Base-by-base conservation (phyloP, 768 basidiomycete species). In the Suillus americanus region DNA sequence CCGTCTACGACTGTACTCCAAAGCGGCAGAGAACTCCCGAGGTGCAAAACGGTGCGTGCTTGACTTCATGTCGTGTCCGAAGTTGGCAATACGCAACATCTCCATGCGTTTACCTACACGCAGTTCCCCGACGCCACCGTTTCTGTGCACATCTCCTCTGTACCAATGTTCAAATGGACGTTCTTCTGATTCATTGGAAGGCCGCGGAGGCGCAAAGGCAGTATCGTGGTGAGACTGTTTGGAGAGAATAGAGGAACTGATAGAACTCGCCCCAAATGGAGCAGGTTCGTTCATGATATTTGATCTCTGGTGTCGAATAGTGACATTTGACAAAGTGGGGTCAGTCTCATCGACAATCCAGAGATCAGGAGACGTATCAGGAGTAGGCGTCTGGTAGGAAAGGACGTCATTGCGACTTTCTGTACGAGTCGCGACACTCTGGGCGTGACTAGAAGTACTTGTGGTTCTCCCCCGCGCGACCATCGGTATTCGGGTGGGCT, bases 111-210 rank as follows among this genome's bases (percentile, higher is more conserved):
- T 82, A 3, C 86, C 92, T 2, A 94, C 87, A 25, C 89, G 83
- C 62, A 92, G 78, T 74, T 94, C 92, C 57, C 92, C 92, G 13
- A 94, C 91, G n/a, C 92, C 92, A 30, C 92, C 92, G 71, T 95
- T 95, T 56, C 92, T 83, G 14, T 92, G 88, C 5, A 92, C 85
- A 68, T 95, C 92, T 1, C 92, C 92, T 57, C 92, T 88, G 72
- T 95, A 95, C 92, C 92, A 94, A 70, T 95, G 92, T 70, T 94
- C 91, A 65, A 89, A 94, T 0, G 92, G 92, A 16, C 85, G 84
- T 72, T 94, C 92, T 66, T 92, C 91, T 6, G 91, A 92, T 28
- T 94, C 91, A 30, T 78, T 83, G 5, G 91, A 91, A 14, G 82
- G 78, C 51, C 91, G 83, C 5, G 82, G 73, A n/a, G 79, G 79